Conservation (phyloP, 176 grass and related monocot genomes). For the Poa annua region DNA sequence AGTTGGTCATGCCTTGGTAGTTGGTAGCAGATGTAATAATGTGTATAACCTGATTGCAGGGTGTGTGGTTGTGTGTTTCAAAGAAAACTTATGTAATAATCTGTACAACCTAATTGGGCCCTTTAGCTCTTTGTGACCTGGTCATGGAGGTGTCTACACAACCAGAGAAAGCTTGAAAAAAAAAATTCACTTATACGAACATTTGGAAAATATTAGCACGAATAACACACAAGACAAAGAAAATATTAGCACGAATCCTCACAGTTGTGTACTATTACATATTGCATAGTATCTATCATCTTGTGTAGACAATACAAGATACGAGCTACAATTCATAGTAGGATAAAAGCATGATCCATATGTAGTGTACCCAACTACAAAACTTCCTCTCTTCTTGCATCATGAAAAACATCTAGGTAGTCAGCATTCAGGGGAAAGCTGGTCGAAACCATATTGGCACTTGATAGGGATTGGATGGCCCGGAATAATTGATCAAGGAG, state of each 20-base stretch:
- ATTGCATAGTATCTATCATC: background rate
- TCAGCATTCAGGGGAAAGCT: background rate
- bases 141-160: too few species aligned
- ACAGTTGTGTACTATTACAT: background rate
- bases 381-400: background rate
- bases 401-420: background rate
- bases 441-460: constrained; percentile 8
- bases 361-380: background rate
- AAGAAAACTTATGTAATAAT: too few species aligned
- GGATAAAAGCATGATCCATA: background rate
- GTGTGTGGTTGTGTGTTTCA: too few species aligned
- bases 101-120: too few species aligned
- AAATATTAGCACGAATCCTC: background rate
- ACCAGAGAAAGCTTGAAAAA: too few species aligned
- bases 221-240: background rate
- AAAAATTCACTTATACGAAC: too few species aligned
- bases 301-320: background rate
- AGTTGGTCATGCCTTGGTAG: too few species aligned
- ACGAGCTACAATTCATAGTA: background rate
- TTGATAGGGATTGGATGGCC: background rate
- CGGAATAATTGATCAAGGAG: background rate
- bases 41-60: too few species aligned
- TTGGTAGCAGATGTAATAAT: too few species aligned
- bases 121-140: too few species aligned
- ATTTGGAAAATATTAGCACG: too few species aligned